Conservation (phyloP, 306 rosid species). For the Castanopsis chinensis region DNA sequence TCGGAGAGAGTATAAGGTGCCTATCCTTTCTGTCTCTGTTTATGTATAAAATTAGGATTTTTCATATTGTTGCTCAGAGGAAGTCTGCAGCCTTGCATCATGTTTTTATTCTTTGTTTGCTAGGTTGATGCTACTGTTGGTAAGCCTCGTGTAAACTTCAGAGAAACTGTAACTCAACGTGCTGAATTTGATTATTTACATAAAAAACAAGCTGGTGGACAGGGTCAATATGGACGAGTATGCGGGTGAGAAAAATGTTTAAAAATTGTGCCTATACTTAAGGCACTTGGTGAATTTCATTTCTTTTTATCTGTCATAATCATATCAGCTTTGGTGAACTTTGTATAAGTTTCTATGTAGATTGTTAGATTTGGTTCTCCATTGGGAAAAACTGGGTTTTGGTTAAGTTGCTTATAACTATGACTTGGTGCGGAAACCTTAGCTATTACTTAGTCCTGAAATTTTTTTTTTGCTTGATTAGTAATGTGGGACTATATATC, state of each 20-base stretch:
- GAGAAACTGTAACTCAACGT: slow-evolving; percentile 95
- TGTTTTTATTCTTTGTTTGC: slow-evolving; percentile 14
- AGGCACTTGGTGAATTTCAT: not conserved
- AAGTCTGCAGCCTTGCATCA: slow-evolving; percentile 18
- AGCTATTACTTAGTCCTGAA: too few species aligned
- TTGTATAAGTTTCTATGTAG: too few species aligned
- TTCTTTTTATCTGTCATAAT: not conserved
- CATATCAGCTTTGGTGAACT: not conserved
- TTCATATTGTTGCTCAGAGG: slow-evolving; percentile 8
- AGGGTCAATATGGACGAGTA: slow-evolving; percentile 99
- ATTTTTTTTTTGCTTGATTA: too few species aligned
- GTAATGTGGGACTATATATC: too few species aligned
- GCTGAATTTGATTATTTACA: slow-evolving; percentile 95
- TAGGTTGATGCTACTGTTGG: slow-evolving; percentile 98
- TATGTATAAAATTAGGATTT: not conserved
- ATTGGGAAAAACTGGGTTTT: too few species aligned
- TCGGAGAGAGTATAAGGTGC: slow-evolving; percentile 89
- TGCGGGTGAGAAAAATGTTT: slow-evolving; percentile 61
- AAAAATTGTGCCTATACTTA: not conserved
- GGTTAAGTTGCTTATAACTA: too few species aligned
- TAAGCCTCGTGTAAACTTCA: slow-evolving; percentile 97
- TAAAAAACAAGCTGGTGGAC: slow-evolving; percentile 96
- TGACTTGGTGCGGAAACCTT: too few species aligned
- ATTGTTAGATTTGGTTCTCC: too few species aligned
- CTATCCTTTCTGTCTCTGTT: not conserved